Evolutionary conservation across 192 early-diverging fungal genomes (phyloP).

Genomic region (Backusella liffmaniae): DNA sequence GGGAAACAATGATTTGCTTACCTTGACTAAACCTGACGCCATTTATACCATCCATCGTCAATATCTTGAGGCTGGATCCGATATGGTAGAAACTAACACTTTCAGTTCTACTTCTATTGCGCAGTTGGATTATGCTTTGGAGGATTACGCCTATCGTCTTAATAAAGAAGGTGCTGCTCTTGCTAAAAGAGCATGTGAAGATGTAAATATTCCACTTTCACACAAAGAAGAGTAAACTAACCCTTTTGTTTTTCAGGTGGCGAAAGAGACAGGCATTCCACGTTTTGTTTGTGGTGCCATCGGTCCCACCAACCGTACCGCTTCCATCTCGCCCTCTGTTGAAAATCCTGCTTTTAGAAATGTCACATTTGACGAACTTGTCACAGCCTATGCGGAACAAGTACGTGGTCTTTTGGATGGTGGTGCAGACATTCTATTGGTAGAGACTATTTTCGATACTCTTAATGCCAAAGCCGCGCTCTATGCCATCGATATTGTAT

Average conservation of each 20-base stretch:
- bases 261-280: conserved; percentile 55
- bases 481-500: conserved; percentile 86
- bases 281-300: conserved; percentile 90
- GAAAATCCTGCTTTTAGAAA: conserved; percentile 95
- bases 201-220: conserved; percentile 35
- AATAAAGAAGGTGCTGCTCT: conserved; percentile 89
- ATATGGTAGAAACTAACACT: conserved; percentile 97
- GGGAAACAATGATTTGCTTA: conserved; percentile 96
- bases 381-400: conserved; percentile 90
- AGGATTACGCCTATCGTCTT: conserved; percentile 85
- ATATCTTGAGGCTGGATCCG: conserved; percentile 89
- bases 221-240: not conserved
- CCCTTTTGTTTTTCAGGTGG: conserved; percentile 15
- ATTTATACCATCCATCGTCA: conserved; percentile 88
- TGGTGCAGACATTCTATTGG: conserved; percentile 88
- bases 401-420: conserved; percentile 90
- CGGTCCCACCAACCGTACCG: conserved; percentile 94
- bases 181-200: conserved; percentile 81
- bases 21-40: conserved; percentile 85
- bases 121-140: conserved; percentile 88
- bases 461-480: conserved; percentile 96
- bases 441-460: conserved; percentile 98
- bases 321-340: conserved; percentile 95
- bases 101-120: conserved; percentile 91
- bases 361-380: conserved; percentile 93